Evolutionary conservation across 2,329 filamentous ascomycete genomes (phyloP).

Genomic region (Curvularia eragrostidis): DNA sequence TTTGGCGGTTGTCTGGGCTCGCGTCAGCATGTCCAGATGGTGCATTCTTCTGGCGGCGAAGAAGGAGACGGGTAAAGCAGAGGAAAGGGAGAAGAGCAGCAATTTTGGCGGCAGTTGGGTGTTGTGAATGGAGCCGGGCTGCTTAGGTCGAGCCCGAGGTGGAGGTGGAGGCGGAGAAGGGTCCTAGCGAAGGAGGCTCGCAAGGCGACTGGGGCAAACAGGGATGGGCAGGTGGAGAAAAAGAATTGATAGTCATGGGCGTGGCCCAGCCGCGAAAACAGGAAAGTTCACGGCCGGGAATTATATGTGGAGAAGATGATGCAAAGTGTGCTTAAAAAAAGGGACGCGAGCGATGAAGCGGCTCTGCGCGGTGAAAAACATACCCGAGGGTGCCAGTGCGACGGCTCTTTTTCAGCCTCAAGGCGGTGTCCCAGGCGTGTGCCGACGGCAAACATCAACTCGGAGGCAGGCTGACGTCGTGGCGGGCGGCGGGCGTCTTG

Average conservation of each 20-base stretch:
- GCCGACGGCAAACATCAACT: slow-evolving; percentile 42
- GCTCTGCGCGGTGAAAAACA: slow-evolving; percentile 47
- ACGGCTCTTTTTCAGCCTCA: slow-evolving; percentile 48
- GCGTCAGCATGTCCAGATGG: slow-evolving; percentile 37
- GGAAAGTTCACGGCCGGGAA: slow-evolving; percentile 8
- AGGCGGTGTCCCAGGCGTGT: slow-evolving; percentile 41
- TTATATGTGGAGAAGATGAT: slow-evolving; percentile 18
- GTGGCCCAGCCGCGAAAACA: slow-evolving; percentile 16
- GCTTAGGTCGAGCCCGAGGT: slow-evolving; percentile 10
- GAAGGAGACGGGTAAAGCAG: not conserved
- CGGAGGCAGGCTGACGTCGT: slow-evolving; percentile 19
- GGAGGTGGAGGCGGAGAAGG: slow-evolving; percentile 11
- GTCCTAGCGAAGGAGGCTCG: slow-evolving; percentile 21
- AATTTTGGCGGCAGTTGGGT: slow-evolving; percentile 4
- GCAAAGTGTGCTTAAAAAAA: slow-evolving; percentile 15
- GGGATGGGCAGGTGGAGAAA: slow-evolving; percentile 22
- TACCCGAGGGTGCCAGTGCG: slow-evolving; percentile 48
- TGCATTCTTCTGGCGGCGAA: slow-evolving; percentile 25
- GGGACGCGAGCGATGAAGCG: slow-evolving; percentile 31
- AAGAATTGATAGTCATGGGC: slow-evolving; percentile 20
- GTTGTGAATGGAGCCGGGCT: slow-evolving; percentile 10
- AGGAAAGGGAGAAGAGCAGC: not conserved
- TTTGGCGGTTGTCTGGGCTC: slow-evolving; percentile 31
- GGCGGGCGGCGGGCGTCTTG: slow-evolving; percentile 15
- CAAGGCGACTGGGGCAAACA: slow-evolving; percentile 22